Percentiles rank a stretch among this genome's conserved stretches.
Conservation (phyloP, 768 basidiomycete species). For the Serendipita indica region DNA sequence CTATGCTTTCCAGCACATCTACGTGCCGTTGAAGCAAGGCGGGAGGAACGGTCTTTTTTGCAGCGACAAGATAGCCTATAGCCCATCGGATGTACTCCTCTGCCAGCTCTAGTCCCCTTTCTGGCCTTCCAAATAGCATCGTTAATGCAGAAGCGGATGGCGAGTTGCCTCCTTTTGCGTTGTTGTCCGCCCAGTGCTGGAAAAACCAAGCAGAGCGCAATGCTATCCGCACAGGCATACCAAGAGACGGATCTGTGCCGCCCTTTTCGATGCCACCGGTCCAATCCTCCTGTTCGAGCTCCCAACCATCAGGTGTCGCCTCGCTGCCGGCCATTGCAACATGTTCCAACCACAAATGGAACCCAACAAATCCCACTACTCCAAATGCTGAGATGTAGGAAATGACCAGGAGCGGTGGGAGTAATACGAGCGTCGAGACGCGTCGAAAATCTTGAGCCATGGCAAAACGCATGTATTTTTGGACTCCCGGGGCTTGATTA, state of each 20-base stretch:
- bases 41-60: neutral
- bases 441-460: neutral
- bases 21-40: neutral
- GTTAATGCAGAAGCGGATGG: neutral
- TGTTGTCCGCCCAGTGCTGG: neutral
- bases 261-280: neutral
- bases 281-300: neutral
- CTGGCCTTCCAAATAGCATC: neutral
- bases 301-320: neutral
- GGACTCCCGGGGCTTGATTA: neutral
- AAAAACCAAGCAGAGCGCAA: constrained; percentile 5
- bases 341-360: constrained; percentile 4
- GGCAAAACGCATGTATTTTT: neutral
- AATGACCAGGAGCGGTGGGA: neutral
- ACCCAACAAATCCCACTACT: neutral
- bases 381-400: neutral
- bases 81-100: neutral
- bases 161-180: neutral
- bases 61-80: neutral
- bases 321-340: neutral
- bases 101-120: neutral
- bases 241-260: neutral
- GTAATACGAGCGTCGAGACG: neutral
- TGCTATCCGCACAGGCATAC: neutral
- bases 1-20: neutral